Conservation (phyloP, 2,329 filamentous ascomycete species). For the Coleophoma crateriformis region DNA sequence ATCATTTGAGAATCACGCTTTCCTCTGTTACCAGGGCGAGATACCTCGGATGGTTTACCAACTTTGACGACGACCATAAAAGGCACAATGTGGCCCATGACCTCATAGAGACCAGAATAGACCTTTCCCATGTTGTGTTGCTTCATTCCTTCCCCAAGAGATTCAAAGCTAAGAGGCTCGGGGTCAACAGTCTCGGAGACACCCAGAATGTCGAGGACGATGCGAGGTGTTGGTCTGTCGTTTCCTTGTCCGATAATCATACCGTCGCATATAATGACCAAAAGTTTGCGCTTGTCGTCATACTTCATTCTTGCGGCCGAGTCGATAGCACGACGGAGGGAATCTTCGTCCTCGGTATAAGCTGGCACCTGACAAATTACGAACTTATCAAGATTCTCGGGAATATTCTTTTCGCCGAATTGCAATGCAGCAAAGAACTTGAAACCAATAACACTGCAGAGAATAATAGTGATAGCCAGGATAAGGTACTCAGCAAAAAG, state of each 20-base stretch:
- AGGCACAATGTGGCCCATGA: constrained; percentile 95
- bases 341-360: constrained; percentile 98
- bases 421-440: constrained; percentile 97
- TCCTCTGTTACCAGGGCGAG: constrained; percentile 84
- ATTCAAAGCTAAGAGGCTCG: constrained; percentile 93
- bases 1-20: constrained; percentile 99
- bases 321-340: constrained; percentile 91
- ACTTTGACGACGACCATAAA: constrained; percentile 97
- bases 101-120: constrained; percentile 96
- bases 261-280: constrained; percentile 90
- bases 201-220: constrained; percentile 93
- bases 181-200: constrained; percentile 92
- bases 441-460: constrained; percentile 81
- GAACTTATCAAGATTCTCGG: constrained; percentile 97
- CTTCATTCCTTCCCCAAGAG: constrained; percentile 89
- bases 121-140: constrained; percentile 99
- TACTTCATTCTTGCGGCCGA: constrained; percentile 94
- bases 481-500: constrained; percentile 87
- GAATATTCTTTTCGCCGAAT: constrained; percentile 84
- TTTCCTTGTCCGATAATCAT: constrained; percentile 96
- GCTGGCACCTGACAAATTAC: constrained; percentile 96
- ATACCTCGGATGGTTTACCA: constrained; percentile 75
- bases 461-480: constrained; percentile 73
- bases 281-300: constrained; percentile 94
- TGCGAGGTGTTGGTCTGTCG: constrained; percentile 93